Conservation (phyloP, 2,329 filamentous ascomycete genomes). For the Penicillium aurantiogriseum region DNA sequence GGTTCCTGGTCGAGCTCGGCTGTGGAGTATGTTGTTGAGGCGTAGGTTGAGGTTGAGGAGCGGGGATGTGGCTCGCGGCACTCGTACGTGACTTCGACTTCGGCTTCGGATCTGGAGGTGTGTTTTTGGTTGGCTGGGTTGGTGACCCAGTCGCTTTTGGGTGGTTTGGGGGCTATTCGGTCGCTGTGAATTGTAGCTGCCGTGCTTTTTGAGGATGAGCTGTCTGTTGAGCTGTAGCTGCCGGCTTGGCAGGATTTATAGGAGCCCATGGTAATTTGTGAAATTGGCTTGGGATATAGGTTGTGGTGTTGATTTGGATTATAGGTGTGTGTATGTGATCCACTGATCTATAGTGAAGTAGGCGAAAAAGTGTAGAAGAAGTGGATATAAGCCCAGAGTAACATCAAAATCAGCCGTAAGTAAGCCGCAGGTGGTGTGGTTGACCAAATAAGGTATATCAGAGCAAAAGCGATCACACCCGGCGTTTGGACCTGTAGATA, state of each 20-base stretch:
- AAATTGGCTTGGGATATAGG: not conserved
- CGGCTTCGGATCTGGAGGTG: not conserved
- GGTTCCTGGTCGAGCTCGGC: slow-evolving; percentile 52
- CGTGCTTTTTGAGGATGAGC: slow-evolving; percentile 43
- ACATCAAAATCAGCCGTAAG: slow-evolving; percentile 1
- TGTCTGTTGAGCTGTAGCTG: slow-evolving; percentile 41
- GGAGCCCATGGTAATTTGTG: slow-evolving; percentile 28
- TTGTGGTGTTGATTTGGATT: not conserved
- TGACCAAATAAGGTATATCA: slow-evolving; percentile 3
- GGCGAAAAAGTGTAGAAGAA: slow-evolving; percentile 2
- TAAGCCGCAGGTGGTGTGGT: slow-evolving; percentile 6
- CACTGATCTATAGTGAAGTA: slow-evolving; percentile 8
- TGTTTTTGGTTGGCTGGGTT: not conserved
- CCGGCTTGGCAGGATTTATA: slow-evolving; percentile 30
- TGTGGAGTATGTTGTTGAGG: slow-evolving; percentile 66
- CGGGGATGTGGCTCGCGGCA: slow-evolving; percentile 32
- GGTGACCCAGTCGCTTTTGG: slow-evolving; percentile 7
- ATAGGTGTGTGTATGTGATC: not conserved
- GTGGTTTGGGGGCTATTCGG: slow-evolving; percentile 27
- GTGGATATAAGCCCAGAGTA: not conserved
- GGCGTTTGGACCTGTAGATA: not conserved
- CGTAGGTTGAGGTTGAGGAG: slow-evolving; percentile 74
- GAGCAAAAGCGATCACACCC: not conserved
- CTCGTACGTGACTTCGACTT: not conserved
- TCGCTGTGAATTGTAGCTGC: slow-evolving; percentile 40